These are phyloP conservation scores for Medicago ruthenica DNA, from an alignment of 306 rosid genomes.

Conservation along the genomic window DNA sequence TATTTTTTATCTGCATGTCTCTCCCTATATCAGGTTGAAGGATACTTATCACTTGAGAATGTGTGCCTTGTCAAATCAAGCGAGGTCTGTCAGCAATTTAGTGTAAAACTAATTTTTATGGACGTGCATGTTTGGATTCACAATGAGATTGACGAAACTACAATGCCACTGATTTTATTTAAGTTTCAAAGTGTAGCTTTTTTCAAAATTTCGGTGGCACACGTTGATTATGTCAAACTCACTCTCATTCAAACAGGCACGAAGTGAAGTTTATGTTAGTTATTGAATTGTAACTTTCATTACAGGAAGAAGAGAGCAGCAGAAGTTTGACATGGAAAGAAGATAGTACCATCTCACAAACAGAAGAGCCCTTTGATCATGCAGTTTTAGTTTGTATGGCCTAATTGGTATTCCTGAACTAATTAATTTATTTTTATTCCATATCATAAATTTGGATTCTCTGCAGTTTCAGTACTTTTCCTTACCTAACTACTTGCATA, in stretches of 20 bases:
- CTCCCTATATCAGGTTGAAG: constrained; percentile 48
- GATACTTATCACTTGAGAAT: constrained; percentile 77
- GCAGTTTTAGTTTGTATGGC: constrained; percentile 71
- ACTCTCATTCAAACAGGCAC: background rate
- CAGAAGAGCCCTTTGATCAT: constrained; percentile 60
- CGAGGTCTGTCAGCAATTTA: constrained; percentile 44
- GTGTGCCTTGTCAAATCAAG: constrained; percentile 49
- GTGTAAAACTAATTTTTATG: background rate
- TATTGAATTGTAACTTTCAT: constrained; percentile 1
- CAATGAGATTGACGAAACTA: background rate
- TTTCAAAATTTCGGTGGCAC: background rate
- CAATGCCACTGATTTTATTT: background rate
- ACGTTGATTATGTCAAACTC: background rate
- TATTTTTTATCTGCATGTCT: background rate
- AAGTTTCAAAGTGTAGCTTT: background rate
- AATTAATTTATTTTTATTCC: background rate
- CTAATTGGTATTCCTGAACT: constrained; percentile 34
- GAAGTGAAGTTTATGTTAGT: constrained; percentile 15
- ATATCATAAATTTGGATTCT: background rate
- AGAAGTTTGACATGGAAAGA: constrained; percentile 36
- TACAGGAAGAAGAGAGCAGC: constrained; percentile 49
- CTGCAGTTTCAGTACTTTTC: constrained; percentile 15
- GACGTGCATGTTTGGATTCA: background rate
- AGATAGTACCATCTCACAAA: constrained; percentile 40
- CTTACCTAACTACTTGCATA: background rate